These are phyloP conservation scores for Sporothrix inflata DNA, from an alignment of 2,329 filamentous ascomycete genomes.

Conservation along the genomic window DNA sequence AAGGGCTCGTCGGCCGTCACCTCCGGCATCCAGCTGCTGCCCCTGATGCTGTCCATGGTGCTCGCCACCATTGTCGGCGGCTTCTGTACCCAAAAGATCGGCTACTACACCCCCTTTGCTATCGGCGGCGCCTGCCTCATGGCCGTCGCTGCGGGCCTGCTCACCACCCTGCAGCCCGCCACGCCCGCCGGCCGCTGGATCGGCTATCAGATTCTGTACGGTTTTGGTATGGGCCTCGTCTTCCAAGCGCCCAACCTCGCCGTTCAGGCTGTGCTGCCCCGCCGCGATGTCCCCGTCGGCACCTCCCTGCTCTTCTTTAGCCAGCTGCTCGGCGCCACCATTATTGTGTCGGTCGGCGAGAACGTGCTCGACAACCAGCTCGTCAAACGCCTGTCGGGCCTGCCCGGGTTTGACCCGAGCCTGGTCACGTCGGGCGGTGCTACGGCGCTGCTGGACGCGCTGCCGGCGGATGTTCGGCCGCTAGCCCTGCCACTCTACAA, in stretches of 20 bases:
- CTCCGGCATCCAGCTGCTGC: constrained; percentile 48
- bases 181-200: constrained; percentile 42
- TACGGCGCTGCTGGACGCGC: constrained; percentile 34
- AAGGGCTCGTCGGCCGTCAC: constrained; percentile 44
- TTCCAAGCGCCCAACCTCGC: constrained; percentile 52
- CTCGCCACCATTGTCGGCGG: constrained; percentile 47
- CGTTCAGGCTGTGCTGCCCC: constrained; percentile 50
- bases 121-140: constrained; percentile 45
- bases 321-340: constrained; percentile 50
- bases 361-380: constrained; percentile 51
- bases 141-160: constrained; percentile 47
- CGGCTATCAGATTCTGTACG: constrained; percentile 51
- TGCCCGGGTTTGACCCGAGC: constrained; percentile 37
- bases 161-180: constrained; percentile 44
- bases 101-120: constrained; percentile 52
- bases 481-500: constrained; percentile 55
- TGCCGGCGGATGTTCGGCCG: constrained; percentile 38
- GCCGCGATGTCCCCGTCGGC: constrained; percentile 48
- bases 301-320: constrained; percentile 50
- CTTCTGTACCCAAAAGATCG: constrained; percentile 43
- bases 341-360: constrained; percentile 51
- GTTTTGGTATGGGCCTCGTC: constrained; percentile 48
- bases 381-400: constrained; percentile 39
- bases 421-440: constrained; percentile 30
- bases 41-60: constrained; percentile 48